Evolutionary conservation across 495 filamentous ascomycete genomes (phyloP).

Genomic region (Delitschia confertaspora): DNA sequence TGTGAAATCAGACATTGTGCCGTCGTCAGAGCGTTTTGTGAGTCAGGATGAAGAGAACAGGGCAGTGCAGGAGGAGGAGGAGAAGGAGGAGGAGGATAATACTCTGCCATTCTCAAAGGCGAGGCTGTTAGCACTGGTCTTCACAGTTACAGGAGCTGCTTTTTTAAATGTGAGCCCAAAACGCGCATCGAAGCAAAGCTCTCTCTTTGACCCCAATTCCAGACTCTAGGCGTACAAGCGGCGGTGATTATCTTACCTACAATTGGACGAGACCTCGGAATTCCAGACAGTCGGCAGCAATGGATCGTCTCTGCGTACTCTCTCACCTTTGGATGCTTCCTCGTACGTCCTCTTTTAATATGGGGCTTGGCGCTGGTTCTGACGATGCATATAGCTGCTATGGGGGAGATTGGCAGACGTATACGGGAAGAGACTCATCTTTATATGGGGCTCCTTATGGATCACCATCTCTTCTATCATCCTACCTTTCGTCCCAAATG

Average conservation of each 20-base stretch:
- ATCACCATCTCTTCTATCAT: conserved; percentile 29
- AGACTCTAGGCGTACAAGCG: conserved; percentile 52
- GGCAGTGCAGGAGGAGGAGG: conserved; percentile 2
- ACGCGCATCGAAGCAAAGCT: too few species aligned
- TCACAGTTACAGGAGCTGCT: conserved; percentile 24
- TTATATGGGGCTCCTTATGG: conserved; percentile 33
- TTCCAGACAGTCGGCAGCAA: conserved; percentile 50
- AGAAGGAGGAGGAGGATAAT: not conserved
- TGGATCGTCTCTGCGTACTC: conserved; percentile 56
- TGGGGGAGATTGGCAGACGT: conserved; percentile 35
- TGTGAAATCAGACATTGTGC: not conserved
- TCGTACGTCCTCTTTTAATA: conserved; percentile 16
- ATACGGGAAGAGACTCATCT: conserved; percentile 34
- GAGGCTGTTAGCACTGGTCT: conserved; percentile 22
- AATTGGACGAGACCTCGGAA: conserved; percentile 45
- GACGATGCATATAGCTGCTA: conserved; percentile 14
- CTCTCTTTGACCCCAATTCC: not conserved
- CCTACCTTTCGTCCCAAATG: conserved; percentile 31
- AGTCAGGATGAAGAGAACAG: not conserved
- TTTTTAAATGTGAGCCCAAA: conserved; percentile 28
- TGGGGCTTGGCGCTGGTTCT: not conserved
- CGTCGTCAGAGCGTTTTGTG: too few species aligned
- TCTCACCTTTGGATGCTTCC: conserved; percentile 32
- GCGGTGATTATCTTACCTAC: conserved; percentile 54
- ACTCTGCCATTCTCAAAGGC: conserved; percentile 21